Evolutionary conservation across 169 alveolate genomes (phyloP).

Genomic region (Haemoproteus tartakovskyi): DNA sequence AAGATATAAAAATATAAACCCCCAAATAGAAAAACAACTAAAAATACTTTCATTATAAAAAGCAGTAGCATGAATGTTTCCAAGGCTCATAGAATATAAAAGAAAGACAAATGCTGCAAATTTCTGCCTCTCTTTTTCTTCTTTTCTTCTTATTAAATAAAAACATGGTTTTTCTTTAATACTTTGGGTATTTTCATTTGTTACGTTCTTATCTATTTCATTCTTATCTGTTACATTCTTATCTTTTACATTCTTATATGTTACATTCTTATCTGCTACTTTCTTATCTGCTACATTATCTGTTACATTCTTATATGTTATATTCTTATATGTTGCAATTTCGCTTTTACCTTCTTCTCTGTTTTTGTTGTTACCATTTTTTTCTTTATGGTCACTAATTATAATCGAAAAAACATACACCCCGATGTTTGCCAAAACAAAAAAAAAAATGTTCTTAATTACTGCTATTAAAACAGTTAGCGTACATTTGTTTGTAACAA

Average conservation of each 20-base stretch:
- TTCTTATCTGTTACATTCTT: too few species aligned
- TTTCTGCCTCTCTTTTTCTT: slow-evolving; percentile 2
- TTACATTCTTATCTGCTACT: neutral
- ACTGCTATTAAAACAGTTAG: slow-evolving; percentile 7
- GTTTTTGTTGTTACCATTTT: neutral
- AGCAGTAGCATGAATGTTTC: slow-evolving; percentile 33
- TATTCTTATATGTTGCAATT: too few species aligned
- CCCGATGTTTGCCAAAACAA: slow-evolving; percentile 14
- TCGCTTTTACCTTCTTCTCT: too few species aligned
- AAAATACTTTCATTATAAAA: slow-evolving; percentile 61
- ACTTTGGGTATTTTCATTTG: neutral
- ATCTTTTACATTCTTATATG: too few species aligned
- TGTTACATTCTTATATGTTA: too few species aligned
- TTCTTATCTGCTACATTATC: neutral
- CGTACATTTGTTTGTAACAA: neutral
- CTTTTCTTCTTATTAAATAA: neutral
- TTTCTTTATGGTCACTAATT: neutral
- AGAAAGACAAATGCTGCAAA: slow-evolving; percentile 16
- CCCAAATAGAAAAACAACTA: slow-evolving; percentile 64
- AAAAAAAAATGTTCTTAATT: slow-evolving; percentile 21
- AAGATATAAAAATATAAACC: slow-evolving; percentile 52
- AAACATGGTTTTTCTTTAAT: neutral
- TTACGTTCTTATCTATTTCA: too few species aligned
- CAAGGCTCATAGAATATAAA: slow-evolving; percentile 13
- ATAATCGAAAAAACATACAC: slow-evolving; percentile 16